Evolutionary conservation across 495 filamentous ascomycete genomes (phyloP), one percentile per base, ranked within the genome.

Genomic region (Aspergillus incahuasiensis): DNA sequence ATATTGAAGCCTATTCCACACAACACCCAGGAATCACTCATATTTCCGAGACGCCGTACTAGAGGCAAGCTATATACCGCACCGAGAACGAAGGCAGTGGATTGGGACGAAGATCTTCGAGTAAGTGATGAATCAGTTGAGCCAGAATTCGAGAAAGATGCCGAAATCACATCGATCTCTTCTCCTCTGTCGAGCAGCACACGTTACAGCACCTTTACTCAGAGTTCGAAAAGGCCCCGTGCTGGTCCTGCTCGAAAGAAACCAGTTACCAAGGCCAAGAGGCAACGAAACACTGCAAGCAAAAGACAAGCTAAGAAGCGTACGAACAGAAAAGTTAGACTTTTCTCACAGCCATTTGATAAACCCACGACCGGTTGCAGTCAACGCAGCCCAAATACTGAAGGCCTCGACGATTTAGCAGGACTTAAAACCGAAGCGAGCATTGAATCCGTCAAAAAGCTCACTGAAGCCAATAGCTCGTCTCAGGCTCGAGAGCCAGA

Each of bases 21-120:
- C 2, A 52, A 60, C 40, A 65, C 55, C 13, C 61, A 58, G 30
- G 60, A 60, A n/a, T 61, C 59, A 16, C 32, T 59, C 25, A 53
- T 63, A 30, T 55, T 57, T 18, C 43, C 52, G 6, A 32, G 16
- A 20, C 50, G 25, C 13, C 51, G 51, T 6, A 1, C 41, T 4
- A 48, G 19, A 18, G 48, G 40, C 13, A 63, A 63, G 24, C 45
- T 55, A 15, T 59, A 57, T 45, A 56, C 54, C 35, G 24, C 40
- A 3, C 19, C 25, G 18, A 56, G 57, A n/a, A 62, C 60, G 39
- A 44, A 46, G 0, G 53, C 55, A 16, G 66, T 74, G 8, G 68
- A 72, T 30, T 69, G 65, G 70, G 65, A 68, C 52, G 67, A 74
- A 55, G 69, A 67, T 25, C 50, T 73, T 16, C 60, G 67, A n/a